Percentiles rank a stretch among this genome's conserved stretches.
Conservation (phyloP, 2,329 filamentous ascomycete species). For the Colletotrichum chlorophyti region DNA sequence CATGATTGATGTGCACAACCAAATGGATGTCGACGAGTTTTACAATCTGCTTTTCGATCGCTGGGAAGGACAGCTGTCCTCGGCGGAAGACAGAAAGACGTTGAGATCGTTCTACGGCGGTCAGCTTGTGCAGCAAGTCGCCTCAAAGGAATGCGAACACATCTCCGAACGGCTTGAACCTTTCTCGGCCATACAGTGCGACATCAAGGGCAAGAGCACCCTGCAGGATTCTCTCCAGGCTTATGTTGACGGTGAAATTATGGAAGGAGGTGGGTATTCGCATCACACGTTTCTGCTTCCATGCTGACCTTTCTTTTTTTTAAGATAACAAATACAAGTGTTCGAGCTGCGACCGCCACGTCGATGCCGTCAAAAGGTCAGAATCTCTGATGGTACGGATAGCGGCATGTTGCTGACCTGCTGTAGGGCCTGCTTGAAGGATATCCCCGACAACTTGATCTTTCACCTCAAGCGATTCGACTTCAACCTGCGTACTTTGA, state of each 20-base stretch:
- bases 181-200: slow-evolving; percentile 94
- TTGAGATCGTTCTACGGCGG: slow-evolving; percentile 91
- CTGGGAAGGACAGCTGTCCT: slow-evolving; percentile 82
- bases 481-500: slow-evolving; percentile 78
- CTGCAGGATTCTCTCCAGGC: slow-evolving; percentile 88
- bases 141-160: slow-evolving; percentile 92
- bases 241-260: slow-evolving; percentile 95
- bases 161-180: slow-evolving; percentile 90
- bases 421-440: slow-evolving; percentile 82
- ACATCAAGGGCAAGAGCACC: slow-evolving; percentile 88
- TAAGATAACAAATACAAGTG: slow-evolving; percentile 99
- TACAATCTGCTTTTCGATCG: slow-evolving; percentile 93
- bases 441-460: slow-evolving; percentile 91
- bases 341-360: slow-evolving; percentile 84
- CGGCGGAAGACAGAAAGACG: slow-evolving; percentile 69
- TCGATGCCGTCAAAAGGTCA: slow-evolving; percentile 89
- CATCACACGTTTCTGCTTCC: not conserved
- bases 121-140: slow-evolving; percentile 91
- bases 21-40: slow-evolving; percentile 99
- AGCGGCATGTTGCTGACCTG: slow-evolving; percentile 9
- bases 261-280: slow-evolving; percentile 83
- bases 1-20: slow-evolving; percentile 83
- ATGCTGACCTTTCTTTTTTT: not conserved
- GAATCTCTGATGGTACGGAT: slow-evolving; percentile 9
- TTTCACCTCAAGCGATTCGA: slow-evolving; percentile 93